Evolutionary conservation across 2,329 filamentous ascomycete genomes (phyloP).

Genomic region (Aspergillus latus): DNA sequence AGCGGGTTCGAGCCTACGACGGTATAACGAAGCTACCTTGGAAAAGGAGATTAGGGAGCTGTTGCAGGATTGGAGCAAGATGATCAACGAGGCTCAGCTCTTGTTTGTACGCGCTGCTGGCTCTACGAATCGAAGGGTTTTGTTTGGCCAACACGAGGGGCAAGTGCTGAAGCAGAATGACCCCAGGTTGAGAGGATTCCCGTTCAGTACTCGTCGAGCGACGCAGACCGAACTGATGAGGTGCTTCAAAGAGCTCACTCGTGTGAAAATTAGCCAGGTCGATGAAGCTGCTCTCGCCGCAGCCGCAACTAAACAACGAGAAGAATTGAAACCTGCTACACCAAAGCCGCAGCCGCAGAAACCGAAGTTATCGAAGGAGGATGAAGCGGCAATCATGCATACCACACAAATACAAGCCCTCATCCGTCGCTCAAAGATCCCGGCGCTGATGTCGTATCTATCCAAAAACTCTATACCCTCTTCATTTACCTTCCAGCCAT

Average conservation of each 20-base stretch:
- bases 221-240: slow-evolving; percentile 95
- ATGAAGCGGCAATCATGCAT: slow-evolving; percentile 78
- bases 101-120: slow-evolving; percentile 90
- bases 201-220: slow-evolving; percentile 86
- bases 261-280: slow-evolving; percentile 80
- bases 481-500: slow-evolving; percentile 73
- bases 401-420: slow-evolving; percentile 86
- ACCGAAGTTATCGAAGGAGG: slow-evolving; percentile 73
- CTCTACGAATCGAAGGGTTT: slow-evolving; percentile 76
- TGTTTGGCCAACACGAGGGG: slow-evolving; percentile 89
- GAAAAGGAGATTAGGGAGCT: slow-evolving; percentile 80
- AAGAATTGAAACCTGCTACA: slow-evolving; percentile 36
- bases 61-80: slow-evolving; percentile 76
- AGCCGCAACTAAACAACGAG: slow-evolving; percentile 48
- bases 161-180: slow-evolving; percentile 81
- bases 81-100: slow-evolving; percentile 81
- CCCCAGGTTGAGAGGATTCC: slow-evolving; percentile 77
- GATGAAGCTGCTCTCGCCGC: slow-evolving; percentile 63
- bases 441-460: slow-evolving; percentile 81
- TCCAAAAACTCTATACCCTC: slow-evolving; percentile 69
- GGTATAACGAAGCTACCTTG: slow-evolving; percentile 91
- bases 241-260: slow-evolving; percentile 87
- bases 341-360: slow-evolving; percentile 37
- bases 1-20: slow-evolving; percentile 81
- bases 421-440: slow-evolving; percentile 84